phyloP scores from a whole-genome alignment of 352 stramenopile species.

The Phytopythium helicoides region DNA sequence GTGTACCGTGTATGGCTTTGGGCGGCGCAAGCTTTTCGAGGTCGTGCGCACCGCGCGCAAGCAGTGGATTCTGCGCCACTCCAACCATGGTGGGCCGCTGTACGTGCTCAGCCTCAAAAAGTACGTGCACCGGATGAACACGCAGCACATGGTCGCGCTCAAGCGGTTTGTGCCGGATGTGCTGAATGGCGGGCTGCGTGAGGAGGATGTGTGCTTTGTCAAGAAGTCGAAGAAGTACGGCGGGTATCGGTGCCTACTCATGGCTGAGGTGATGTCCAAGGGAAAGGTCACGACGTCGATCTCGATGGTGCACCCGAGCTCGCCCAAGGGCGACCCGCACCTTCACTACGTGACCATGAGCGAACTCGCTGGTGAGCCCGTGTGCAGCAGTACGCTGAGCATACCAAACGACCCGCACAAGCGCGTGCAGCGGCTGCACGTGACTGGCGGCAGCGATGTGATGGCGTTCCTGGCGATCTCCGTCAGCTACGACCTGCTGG shows the following conservation, averaged over 20 bases:
- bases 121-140: constrained; percentile 60
- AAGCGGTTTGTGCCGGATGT: constrained; percentile 56
- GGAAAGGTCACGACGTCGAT: constrained; percentile 78
- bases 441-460: constrained; percentile 73
- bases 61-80: constrained; percentile 65
- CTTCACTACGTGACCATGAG: constrained; percentile 82
- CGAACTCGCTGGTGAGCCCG: constrained; percentile 64
- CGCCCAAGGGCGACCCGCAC: constrained; percentile 43
- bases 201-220: constrained; percentile 80
- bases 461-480: constrained; percentile 68
- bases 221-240: constrained; percentile 68
- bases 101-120: constrained; percentile 67
- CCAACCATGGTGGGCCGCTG: constrained; percentile 49
- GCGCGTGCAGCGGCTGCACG: constrained; percentile 69
- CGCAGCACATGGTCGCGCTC: constrained; percentile 77
- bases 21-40: constrained; percentile 71
- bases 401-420: constrained; percentile 65
- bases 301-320: constrained; percentile 55
- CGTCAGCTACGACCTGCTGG: constrained; percentile 77
- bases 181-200: constrained; percentile 45
- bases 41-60: constrained; percentile 72
- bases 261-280: constrained; percentile 79
- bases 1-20: constrained; percentile 78
- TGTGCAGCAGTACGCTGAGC: constrained; percentile 76
- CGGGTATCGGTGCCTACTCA: constrained; percentile 71